Evolutionary conservation across 495 filamentous ascomycete species (phyloP), one percentile per base, ranked within the genome.

Genomic region (Rhypophila decipiens): DNA sequence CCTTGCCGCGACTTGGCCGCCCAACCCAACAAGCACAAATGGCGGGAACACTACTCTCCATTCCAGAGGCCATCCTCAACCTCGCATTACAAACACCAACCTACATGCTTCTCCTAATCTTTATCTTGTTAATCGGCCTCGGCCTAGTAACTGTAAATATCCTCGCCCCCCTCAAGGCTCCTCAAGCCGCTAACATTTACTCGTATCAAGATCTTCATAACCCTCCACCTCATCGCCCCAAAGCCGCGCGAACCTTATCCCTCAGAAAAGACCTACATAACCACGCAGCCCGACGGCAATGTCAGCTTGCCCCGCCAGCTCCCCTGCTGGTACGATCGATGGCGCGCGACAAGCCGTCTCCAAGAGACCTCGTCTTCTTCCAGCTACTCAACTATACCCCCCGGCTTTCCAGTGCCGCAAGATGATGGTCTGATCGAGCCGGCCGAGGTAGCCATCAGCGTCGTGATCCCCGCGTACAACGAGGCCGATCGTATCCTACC

Each of bases 381-480:
- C 11, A 42, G 21, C 37, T 63, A 60, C 54, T 66, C 50, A 44
- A 68, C 56, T 46, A 59, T 55, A 51, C 67, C 46, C 15, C 49
- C 51, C 19, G 57, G 53, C 42, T 53, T 58, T 44, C 58, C 61
- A 19, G 50, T 70, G 13, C 60, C 70, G 5, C 37, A 41, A 9
- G 53, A 71, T 29, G 51, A 62, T 13, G 64, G 62, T 13, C 58
- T 55, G 47, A 73, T 71, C 34, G 69, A 72, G 56, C 69, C 68
- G 4, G 63, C 67, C 38, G 69, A 74, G 24, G 63, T 69, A 7
- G 57, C 64, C 61, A 81, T 98, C 73, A 91, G 85, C 44, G 80
- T 97, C 2, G 88, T 98, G 2, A 84, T 98, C 39, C 93, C 93
- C 0, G 93, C 93, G 5, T 99, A 88, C 73, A 97, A 99, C 63